phyloP scores from a whole-genome alignment of 805 yeast genomes.

The Maudiozyma serrabonitensis region DNA sequence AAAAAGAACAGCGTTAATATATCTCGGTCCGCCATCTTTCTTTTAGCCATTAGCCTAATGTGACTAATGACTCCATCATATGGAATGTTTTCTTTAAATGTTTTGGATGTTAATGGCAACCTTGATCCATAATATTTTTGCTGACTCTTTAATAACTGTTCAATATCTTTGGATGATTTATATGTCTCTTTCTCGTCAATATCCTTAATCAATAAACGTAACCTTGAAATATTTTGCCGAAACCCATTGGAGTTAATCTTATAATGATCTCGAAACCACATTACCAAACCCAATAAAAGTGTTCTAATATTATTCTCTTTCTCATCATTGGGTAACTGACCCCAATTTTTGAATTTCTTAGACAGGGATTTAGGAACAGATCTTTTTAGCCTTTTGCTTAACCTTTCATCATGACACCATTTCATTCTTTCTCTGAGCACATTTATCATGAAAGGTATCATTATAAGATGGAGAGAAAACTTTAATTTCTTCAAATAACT shows the following conservation, averaged over 20 bases:
- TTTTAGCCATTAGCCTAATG: constrained; percentile 15
- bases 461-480: constrained; percentile 12
- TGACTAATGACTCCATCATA: constrained; percentile 3
- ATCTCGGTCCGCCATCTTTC: constrained; percentile 18
- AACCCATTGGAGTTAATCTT: constrained; percentile 21
- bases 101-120: constrained; percentile 3
- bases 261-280: constrained; percentile 21
- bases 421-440: constrained; percentile 7
- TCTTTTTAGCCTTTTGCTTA: constrained; percentile 13
- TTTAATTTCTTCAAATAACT: constrained; percentile 7
- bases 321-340: not conserved
- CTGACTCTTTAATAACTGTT: constrained; percentile 6
- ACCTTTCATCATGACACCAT: constrained; percentile 12
- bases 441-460: constrained; percentile 15
- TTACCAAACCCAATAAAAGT: constrained; percentile 15
- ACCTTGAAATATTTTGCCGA: constrained; percentile 15
- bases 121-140: constrained; percentile 15
- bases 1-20: constrained; percentile 15
- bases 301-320: constrained; percentile 8
- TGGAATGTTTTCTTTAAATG: not conserved
- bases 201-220: constrained; percentile 5
- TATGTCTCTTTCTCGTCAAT: not conserved
- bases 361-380: constrained; percentile 19
- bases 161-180: not conserved
- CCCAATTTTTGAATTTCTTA: constrained; percentile 12